Percentiles rank a stretch among this genome's conserved stretches.
These are phyloP conservation scores for Diaporthe vaccinii DNA, from an alignment of 2,329 filamentous ascomycete genomes.

Conservation along the genomic window DNA sequence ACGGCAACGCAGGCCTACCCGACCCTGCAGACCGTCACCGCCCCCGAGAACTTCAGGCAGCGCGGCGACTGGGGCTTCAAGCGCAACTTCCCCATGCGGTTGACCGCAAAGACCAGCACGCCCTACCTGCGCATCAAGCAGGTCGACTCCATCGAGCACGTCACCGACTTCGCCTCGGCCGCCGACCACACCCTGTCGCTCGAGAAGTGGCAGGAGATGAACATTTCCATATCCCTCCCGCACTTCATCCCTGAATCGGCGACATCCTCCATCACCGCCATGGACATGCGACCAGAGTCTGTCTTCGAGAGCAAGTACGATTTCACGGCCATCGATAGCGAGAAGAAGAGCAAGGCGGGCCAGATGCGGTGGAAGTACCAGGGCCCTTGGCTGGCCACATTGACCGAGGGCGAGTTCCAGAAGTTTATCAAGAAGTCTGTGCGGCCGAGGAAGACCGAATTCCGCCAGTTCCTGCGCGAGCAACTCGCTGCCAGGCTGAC, in stretches of 20 bases:
- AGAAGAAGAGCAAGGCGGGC: constrained; percentile 51
- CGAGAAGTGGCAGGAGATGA: constrained; percentile 88
- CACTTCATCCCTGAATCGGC: background rate
- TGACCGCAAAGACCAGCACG: constrained; percentile 79
- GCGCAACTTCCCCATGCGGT: constrained; percentile 81
- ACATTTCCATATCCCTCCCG: constrained; percentile 76
- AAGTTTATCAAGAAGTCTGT: constrained; percentile 68
- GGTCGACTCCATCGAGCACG: constrained; percentile 86
- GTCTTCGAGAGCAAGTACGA: constrained; percentile 73
- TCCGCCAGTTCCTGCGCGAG: constrained; percentile 66
- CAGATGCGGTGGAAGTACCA: constrained; percentile 75
- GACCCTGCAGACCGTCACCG: constrained; percentile 86
- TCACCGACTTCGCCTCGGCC: constrained; percentile 90
- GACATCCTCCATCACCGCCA: background rate
- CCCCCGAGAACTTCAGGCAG: constrained; percentile 77
- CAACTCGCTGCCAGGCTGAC: constrained; percentile 63
- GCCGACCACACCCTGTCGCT: constrained; percentile 85
- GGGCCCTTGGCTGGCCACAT: constrained; percentile 75
- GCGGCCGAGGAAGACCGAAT: constrained; percentile 65
- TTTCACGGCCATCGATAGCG: constrained; percentile 58
- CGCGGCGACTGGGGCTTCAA: constrained; percentile 96
- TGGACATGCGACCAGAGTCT: constrained; percentile 56
- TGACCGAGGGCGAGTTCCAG: constrained; percentile 72
- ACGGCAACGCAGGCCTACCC: constrained; percentile 83
- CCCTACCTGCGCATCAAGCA: constrained; percentile 82